These are phyloP conservation scores for Barnettozyma californica DNA, from an alignment of 805 yeast genomes.

Conservation along the genomic window DNA sequence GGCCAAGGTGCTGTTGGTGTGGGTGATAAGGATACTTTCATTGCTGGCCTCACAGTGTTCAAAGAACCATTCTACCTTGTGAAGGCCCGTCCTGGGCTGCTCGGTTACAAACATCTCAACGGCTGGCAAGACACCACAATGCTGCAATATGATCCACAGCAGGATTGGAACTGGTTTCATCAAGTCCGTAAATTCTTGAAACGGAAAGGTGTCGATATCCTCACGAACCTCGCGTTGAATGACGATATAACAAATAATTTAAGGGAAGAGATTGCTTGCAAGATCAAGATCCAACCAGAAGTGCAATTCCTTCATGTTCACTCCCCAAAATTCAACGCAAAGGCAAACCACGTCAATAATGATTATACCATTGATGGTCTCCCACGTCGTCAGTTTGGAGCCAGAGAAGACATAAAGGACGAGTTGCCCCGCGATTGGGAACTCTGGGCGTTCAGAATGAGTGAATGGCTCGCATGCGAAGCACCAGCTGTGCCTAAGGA, in stretches of 20 bases:
- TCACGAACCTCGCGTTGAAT: slow-evolving; percentile 21
- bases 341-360: slow-evolving; percentile 14
- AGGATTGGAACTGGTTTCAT: slow-evolving; percentile 21
- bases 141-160: slow-evolving; percentile 26
- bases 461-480: slow-evolving; percentile 27
- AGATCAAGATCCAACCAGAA: slow-evolving; percentile 17
- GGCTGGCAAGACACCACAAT: slow-evolving; percentile 27
- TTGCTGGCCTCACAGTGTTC: slow-evolving; percentile 27
- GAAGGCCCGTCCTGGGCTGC: slow-evolving; percentile 23
- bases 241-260: slow-evolving; percentile 17
- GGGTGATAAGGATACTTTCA: slow-evolving; percentile 76
- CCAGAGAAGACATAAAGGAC: slow-evolving; percentile 22
- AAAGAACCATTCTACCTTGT: slow-evolving; percentile 22
- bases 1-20: slow-evolving; percentile 77
- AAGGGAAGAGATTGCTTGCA: slow-evolving; percentile 17
- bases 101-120: slow-evolving; percentile 19
- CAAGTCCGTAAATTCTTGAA: slow-evolving; percentile 19
- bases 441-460: slow-evolving; percentile 22
- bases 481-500: slow-evolving; percentile 22
- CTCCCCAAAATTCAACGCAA: slow-evolving; percentile 26
- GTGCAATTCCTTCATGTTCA: slow-evolving; percentile 27
- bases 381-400: slow-evolving; percentile 26
- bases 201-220: slow-evolving; percentile 18
- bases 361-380: slow-evolving; percentile 23
- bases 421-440: slow-evolving; percentile 24